Evolutionary conservation across 257 asterid genomes (phyloP).

Genomic region (Lavandula angustifolia): DNA sequence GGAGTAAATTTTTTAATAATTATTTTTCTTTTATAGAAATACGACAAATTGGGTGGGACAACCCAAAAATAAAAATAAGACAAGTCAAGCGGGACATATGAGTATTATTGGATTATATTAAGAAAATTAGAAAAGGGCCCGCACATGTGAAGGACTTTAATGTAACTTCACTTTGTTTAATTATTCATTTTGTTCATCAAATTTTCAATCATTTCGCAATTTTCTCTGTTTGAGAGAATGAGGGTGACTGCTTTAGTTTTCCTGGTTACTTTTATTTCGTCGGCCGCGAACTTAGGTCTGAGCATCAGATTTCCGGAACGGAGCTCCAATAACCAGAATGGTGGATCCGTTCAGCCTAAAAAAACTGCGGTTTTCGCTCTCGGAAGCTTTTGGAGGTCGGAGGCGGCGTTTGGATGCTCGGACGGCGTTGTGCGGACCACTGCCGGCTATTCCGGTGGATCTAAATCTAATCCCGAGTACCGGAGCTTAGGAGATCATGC

Average conservation of each 20-base stretch:
- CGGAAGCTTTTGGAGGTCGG: slow-evolving; percentile 98
- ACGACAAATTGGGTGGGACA: too few species aligned
- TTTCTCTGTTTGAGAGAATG: slow-evolving; percentile 32
- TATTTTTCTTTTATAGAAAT: too few species aligned
- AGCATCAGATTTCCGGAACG: slow-evolving; percentile 82
- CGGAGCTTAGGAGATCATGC: slow-evolving; percentile 89
- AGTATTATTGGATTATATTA: too few species aligned
- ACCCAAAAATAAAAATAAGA: too few species aligned
- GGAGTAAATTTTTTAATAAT: too few species aligned
- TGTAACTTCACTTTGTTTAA: too few species aligned
- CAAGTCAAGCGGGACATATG: too few species aligned
- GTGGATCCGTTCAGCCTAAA: slow-evolving; percentile 46
- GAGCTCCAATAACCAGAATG: slow-evolving; percentile 36
- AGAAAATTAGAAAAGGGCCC: too few species aligned
- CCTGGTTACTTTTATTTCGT: slow-evolving; percentile 34
- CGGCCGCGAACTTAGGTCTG: slow-evolving; percentile 33
- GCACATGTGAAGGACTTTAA: too few species aligned
- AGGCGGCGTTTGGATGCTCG: slow-evolving; percentile 85
- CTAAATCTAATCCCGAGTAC: slow-evolving; percentile 73
- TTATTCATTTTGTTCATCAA: not conserved
- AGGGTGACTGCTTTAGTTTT: slow-evolving; percentile 34
- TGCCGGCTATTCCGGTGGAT: slow-evolving; percentile 86
- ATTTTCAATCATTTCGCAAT: slow-evolving; percentile 1
- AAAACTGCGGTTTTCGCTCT: slow-evolving; percentile 76
- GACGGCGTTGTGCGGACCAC: slow-evolving; percentile 79